Evolutionary conservation across 495 filamentous ascomycete species (phyloP).

Genomic region (Physcia stellaris): DNA sequence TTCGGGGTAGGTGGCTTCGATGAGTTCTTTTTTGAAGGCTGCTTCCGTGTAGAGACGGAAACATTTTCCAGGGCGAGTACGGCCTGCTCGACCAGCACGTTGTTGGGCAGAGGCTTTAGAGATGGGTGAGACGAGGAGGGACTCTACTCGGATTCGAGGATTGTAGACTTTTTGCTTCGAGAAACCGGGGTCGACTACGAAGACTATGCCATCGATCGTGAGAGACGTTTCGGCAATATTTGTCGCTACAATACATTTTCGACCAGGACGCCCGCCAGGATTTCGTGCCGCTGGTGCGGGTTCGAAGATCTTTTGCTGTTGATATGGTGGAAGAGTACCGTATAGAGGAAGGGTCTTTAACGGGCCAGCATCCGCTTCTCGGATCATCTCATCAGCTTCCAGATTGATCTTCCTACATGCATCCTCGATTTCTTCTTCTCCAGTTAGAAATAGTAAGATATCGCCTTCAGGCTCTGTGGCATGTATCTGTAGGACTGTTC

Average conservation of each 20-base stretch:
- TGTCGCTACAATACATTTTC: constrained; percentile 92
- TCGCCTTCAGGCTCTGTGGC: constrained; percentile 86
- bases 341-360: constrained; percentile 88
- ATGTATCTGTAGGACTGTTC: constrained; percentile 94
- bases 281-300: constrained; percentile 60
- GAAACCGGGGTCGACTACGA: constrained; percentile 96
- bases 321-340: constrained; percentile 76
- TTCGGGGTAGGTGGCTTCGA: constrained; percentile 92
- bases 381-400: constrained; percentile 79
- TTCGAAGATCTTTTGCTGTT: constrained; percentile 93
- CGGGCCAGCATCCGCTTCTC: constrained; percentile 82
- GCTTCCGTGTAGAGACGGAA: constrained; percentile 93
- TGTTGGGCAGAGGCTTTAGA: constrained; percentile 98
- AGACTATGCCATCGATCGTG: constrained; percentile 98
- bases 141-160: constrained; percentile 90
- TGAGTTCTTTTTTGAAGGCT: constrained; percentile 96
- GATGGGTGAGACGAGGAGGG: constrained; percentile 86
- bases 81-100: constrained; percentile 93
- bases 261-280: constrained; percentile 68
- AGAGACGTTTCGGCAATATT: constrained; percentile 97
- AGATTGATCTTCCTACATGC: constrained; percentile 79
- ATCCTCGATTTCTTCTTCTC: constrained; percentile 98
- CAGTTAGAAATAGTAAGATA: constrained; percentile 90
- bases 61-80: constrained; percentile 94
- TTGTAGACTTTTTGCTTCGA: constrained; percentile 99